phyloP scores from a whole-genome alignment of 139 green algal genomes.

The Tetraselmis striata region DNA sequence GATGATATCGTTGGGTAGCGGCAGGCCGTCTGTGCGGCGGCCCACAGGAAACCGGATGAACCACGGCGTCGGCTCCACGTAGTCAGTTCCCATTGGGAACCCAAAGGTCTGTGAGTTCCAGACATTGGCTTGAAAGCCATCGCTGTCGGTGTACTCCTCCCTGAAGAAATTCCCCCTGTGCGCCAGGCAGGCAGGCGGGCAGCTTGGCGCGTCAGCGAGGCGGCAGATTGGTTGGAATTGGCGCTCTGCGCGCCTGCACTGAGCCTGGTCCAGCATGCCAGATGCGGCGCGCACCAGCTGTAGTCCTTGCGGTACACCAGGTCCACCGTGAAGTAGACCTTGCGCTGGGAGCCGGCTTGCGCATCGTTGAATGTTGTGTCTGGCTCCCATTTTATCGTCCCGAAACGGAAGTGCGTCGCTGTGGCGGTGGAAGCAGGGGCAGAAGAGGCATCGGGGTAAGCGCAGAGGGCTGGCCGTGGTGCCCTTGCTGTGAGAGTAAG shows the following conservation, averaged over 20 bases:
- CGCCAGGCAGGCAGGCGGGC: too few relatives aligned
- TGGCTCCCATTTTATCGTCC: background rate
- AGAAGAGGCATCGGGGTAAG: too few relatives aligned
- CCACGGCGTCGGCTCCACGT: background rate
- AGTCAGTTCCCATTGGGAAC: background rate
- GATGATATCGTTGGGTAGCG: background rate
- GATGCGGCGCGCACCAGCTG: background rate
- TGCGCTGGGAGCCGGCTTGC: background rate
- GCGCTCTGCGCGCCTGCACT: too few relatives aligned
- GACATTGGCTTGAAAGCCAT: background rate
- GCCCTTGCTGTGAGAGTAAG: too few relatives aligned
- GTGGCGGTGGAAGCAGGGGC: background rate
- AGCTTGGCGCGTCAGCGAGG: too few relatives aligned
- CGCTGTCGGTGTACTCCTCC: background rate
- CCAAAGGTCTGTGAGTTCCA: background rate
- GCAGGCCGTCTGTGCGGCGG: background rate
- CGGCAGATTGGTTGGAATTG: too few relatives aligned
- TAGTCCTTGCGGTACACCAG: background rate
- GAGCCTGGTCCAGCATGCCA: too few relatives aligned
- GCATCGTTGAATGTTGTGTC: background rate
- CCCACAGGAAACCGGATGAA: background rate
- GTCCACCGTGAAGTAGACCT: background rate
- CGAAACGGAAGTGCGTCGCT: background rate
- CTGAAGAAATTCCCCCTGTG: background rate
- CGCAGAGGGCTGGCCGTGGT: too few relatives aligned